Conservation (phyloP, 2,329 filamentous ascomycete species). For the Torrubiellomyces zombiae region DNA sequence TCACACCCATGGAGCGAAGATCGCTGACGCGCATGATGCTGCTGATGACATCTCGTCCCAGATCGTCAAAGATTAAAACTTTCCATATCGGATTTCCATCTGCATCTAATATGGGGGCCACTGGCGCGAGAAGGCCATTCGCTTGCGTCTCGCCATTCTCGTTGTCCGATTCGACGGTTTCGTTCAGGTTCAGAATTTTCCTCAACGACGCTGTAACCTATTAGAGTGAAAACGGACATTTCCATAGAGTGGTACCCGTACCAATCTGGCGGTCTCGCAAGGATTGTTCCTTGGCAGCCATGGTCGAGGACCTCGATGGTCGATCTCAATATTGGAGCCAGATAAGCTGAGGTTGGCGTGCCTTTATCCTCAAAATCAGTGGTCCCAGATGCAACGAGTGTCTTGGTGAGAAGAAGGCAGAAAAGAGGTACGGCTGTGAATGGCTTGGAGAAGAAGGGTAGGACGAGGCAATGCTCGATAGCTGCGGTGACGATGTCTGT, state of each 20-base stretch:
- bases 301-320: conserved; percentile 10
- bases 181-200: conserved; percentile 90
- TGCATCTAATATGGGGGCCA: conserved; percentile 66
- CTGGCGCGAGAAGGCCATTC: conserved; percentile 48
- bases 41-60: conserved; percentile 87
- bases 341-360: too few species aligned
- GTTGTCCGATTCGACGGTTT: conserved; percentile 42
- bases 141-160: conserved; percentile 41
- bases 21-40: conserved; percentile 91
- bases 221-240: background rate
- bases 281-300: conserved; percentile 29
- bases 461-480: too few species aligned
- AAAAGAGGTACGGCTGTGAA: too few species aligned
- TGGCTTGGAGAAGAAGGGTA: too few species aligned
- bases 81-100: conserved; percentile 96
- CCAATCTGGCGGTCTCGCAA: conserved; percentile 35
- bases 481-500: too few species aligned
- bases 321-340: conserved; percentile 1
- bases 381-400: too few species aligned
- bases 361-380: too few species aligned
- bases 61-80: conserved; percentile 84
- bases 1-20: conserved; percentile 83
- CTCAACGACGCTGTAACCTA: conserved; percentile 60
- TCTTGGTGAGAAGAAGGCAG: too few species aligned
- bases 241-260: conserved; percentile 8